A percentile compares a stretch with the other conserved stretches of the same genome.
These are phyloP conservation scores for Pyrenochaeta sp. DNA, from an alignment of 2,329 filamentous ascomycete species.

Conservation along the genomic window DNA sequence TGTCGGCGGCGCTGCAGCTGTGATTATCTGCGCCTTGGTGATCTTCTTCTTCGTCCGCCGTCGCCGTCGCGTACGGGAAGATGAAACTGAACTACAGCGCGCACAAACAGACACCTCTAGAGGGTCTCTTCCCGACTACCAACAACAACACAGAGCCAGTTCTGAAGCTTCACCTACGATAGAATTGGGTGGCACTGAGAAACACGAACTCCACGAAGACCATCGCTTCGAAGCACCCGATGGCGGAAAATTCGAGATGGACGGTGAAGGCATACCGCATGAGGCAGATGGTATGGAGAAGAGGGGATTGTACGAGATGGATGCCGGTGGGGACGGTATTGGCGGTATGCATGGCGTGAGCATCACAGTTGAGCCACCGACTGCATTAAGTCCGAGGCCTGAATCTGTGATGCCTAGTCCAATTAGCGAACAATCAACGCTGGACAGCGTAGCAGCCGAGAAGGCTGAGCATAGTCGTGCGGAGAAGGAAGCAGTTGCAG, in stretches of 20 bases:
- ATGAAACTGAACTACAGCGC: background rate
- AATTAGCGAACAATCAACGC: background rate
- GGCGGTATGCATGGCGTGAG: constrained; percentile 2
- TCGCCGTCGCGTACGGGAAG: background rate
- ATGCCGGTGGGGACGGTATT: constrained; percentile 9
- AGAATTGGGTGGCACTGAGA: constrained; percentile 7
- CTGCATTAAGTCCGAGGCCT: constrained; percentile 4
- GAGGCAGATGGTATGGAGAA: constrained; percentile 8
- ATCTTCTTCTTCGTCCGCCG: constrained; percentile 3
- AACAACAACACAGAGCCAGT: too few species aligned
- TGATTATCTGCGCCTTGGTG: background rate
- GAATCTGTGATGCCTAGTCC: constrained; percentile 4
- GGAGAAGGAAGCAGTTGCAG: background rate
- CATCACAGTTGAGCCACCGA: constrained; percentile 8
- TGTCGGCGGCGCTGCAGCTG: constrained; percentile 6
- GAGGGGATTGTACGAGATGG: constrained; percentile 13
- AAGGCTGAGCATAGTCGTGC: background rate
- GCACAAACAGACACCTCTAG: background rate
- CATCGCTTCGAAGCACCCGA: constrained; percentile 15
- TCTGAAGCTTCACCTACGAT: background rate
- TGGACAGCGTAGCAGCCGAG: background rate
- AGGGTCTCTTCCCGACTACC: background rate
- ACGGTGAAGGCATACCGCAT: constrained; percentile 1
- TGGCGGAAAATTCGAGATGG: constrained; percentile 15
- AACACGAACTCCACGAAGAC: constrained; percentile 13